Conservation (phyloP, 2,329 filamentous ascomycete genomes). For the Arthrobotrys musiformis region DNA sequence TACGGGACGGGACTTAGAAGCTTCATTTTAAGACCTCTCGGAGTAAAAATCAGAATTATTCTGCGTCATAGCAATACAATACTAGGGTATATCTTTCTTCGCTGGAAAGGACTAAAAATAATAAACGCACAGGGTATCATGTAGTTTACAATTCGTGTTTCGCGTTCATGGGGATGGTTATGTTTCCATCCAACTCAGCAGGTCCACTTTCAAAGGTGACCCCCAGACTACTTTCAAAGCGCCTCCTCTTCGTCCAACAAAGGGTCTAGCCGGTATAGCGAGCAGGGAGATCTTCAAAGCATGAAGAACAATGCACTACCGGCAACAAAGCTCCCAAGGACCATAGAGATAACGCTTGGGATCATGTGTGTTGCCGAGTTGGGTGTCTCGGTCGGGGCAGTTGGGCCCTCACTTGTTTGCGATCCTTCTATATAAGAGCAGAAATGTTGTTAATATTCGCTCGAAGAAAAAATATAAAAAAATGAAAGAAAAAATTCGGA, state of each 20-base stretch:
- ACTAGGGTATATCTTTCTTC: constrained; percentile 13
- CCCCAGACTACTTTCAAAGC: background rate
- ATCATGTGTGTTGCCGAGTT: constrained; percentile 39
- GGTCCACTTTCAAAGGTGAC: background rate
- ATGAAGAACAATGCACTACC: constrained; percentile 37
- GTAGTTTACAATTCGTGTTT: constrained; percentile 14
- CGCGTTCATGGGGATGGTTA: background rate
- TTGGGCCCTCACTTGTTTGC: constrained; percentile 32
- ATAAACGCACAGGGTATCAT: constrained; percentile 38
- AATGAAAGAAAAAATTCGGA: background rate
- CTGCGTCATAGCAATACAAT: background rate
- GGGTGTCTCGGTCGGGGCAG: constrained; percentile 33
- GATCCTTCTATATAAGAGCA: constrained; percentile 26
- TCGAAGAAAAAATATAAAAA: too few species aligned
- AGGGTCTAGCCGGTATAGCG: background rate
- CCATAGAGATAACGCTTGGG: constrained; percentile 32
- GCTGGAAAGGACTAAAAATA: background rate
- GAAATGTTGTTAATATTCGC: background rate
- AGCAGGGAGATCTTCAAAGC: background rate
- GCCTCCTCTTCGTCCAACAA: background rate
- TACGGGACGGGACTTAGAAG: too few species aligned
- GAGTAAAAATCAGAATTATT: background rate
- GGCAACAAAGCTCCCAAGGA: constrained; percentile 45
- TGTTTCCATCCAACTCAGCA: background rate
- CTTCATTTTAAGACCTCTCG: background rate